Base-by-base conservation (phyloP, 139 green algal genomes). In the Prasinococcaceae sp. region DNA sequence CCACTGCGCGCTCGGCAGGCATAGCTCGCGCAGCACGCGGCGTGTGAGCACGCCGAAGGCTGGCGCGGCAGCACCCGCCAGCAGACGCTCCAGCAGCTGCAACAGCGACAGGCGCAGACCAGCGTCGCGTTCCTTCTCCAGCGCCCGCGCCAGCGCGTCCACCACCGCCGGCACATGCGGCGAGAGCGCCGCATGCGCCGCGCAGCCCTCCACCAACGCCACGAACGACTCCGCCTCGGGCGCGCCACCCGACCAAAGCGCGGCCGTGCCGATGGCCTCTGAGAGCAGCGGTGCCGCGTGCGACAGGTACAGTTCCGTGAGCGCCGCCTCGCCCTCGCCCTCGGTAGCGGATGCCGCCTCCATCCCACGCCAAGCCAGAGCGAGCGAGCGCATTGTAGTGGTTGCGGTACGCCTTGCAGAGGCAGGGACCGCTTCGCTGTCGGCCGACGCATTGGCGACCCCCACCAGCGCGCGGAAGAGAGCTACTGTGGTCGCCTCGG, bases 1-100 rank as follows among this genome's bases (percentile, higher is more conserved):
- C 83, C 83, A 92, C 12, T 80, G 66, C n/a, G 82, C 50, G 4
- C 74, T 59, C 20, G 83, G 81, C 39, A 82, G 45, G 17, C 90
- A 67, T 36, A 84, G 24, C 0, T 74, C 24, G 0, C 30, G 6
- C 4, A 86, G 53, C 24, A 82, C 27, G 28, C 26, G 6, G 25
- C 30, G 6, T 51, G 63, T 1, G n/a, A 25, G 50, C 3, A 42
- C 47, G 19, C 45, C n/a, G 29, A 64, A 51, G 1, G 62, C 61
- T 6, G 48, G 45, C 14, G 30, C 20, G 27, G 43, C 43, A 17
- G 30, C 16, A 22, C 23, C 27, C 37, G 82, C 74, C 30, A 90
- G 39, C 24, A 88, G 12, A 0, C n/a, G 24, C 0, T 85, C 76
- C 30, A 90, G 14, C 63, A 86, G 59, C 61, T 72, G 64, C 23